phyloP scores from a whole-genome alignment of 2,329 filamentous ascomycete genomes.

The Didymella lethalis region DNA sequence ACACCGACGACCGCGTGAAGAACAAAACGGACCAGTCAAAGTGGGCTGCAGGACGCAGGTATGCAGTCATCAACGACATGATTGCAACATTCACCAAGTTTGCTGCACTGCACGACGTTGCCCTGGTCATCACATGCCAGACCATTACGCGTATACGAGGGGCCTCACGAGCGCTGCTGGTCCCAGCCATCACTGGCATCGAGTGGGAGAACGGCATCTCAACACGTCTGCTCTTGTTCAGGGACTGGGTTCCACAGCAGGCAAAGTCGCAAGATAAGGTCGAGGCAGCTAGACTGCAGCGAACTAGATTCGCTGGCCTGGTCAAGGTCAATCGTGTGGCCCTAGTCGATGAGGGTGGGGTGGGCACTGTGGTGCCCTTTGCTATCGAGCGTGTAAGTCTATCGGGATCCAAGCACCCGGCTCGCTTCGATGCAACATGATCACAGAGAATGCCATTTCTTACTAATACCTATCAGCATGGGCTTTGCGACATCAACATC shows the following conservation, averaged over 20 bases:
- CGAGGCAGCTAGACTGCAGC: conserved; percentile 42
- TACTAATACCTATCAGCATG: conserved; percentile 40
- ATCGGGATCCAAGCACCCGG: conserved; percentile 36
- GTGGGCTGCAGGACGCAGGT: conserved; percentile 60
- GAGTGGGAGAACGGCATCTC: conserved; percentile 83
- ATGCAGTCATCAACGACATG: conserved; percentile 72
- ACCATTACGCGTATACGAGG: conserved; percentile 81
- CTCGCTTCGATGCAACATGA: not conserved
- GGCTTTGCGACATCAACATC: conserved; percentile 44
- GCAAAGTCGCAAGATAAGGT: conserved; percentile 34
- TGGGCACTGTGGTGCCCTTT: conserved; percentile 61
- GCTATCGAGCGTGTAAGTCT: conserved; percentile 55
- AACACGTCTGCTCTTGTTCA: conserved; percentile 77
- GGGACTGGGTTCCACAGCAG: conserved; percentile 65
- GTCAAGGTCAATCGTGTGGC: conserved; percentile 55
- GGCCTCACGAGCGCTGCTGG: conserved; percentile 71
- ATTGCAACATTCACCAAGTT: conserved; percentile 70
- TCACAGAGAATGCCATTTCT: not conserved
- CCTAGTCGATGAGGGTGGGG: conserved; percentile 51
- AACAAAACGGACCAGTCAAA: conserved; percentile 55
- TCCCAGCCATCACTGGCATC: conserved; percentile 75
- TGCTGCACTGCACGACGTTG: conserved; percentile 74
- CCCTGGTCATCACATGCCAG: conserved; percentile 79
- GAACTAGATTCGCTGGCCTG: conserved; percentile 54
- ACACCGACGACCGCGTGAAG: conserved; percentile 53